Conservation (phyloP, 2,329 filamentous ascomycete genomes). For the Phyllachora maydis region DNA sequence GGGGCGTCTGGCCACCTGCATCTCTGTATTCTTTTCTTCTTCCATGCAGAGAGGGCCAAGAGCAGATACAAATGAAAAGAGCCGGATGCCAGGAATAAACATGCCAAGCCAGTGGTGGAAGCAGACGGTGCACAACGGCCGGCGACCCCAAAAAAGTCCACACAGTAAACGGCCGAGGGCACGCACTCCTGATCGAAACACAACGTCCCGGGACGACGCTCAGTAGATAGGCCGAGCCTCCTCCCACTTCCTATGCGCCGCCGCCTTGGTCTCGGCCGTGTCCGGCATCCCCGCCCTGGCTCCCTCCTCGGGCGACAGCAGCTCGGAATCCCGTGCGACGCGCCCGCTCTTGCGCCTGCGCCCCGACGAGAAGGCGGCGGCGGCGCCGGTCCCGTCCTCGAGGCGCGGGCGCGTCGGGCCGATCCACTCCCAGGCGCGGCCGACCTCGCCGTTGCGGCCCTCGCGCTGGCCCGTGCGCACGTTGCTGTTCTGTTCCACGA, state of each 20-base stretch:
- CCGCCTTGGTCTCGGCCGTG: constrained; percentile 8
- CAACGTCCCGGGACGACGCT: no score
- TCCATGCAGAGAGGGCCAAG: no score
- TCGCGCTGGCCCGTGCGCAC: constrained; percentile 57
- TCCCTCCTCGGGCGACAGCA: constrained; percentile 13
- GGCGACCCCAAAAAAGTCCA: no score
- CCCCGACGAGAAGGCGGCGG: constrained; percentile 4
- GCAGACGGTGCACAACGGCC: no score
- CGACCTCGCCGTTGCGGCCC: constrained; percentile 42
- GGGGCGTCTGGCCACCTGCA: no score
- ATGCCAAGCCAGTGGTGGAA: no score
- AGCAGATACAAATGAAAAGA: no score
- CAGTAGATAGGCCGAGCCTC: constrained; percentile 12
- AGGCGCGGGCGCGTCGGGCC: constrained; percentile 28
- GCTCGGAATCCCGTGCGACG: constrained; percentile 21
- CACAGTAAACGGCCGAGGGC: no score
- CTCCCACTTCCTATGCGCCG: constrained; percentile 15
- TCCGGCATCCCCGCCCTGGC: constrained; percentile 7
- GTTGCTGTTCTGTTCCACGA: constrained; percentile 90
- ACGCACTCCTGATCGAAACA: no score
- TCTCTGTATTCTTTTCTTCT: no score
- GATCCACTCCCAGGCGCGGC: constrained; percentile 51
- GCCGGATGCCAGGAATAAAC: no score
- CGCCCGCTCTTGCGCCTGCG: constrained; percentile 29
- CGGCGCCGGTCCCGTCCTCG: constrained; percentile 1